These are phyloP conservation scores for Cladochytrium replicatum DNA, from an alignment of 192 early-diverging fungal genomes.

Conservation along the genomic window DNA sequence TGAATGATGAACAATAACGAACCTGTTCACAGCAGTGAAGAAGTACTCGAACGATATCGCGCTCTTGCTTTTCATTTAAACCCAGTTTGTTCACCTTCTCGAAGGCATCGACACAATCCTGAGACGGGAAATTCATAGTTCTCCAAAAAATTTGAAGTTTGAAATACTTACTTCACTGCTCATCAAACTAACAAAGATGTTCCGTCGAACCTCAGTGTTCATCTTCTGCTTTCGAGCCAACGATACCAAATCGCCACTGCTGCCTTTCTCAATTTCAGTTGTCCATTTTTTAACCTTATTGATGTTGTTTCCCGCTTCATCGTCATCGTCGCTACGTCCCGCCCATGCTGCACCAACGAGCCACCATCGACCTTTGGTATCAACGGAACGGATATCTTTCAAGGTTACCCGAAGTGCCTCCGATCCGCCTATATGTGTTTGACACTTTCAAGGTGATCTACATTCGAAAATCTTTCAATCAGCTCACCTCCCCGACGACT, in stretches of 20 bases:
- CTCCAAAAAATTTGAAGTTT: not conserved
- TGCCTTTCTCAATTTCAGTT: not conserved
- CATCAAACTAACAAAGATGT: constrained; percentile 88
- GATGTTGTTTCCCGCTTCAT: constrained; percentile 31
- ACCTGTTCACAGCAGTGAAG: constrained; percentile 80
- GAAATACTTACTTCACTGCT: constrained; percentile 58
- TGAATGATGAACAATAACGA: constrained; percentile 8
- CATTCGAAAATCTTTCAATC: constrained; percentile 8
- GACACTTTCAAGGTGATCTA: not conserved
- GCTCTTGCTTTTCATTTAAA: constrained; percentile 84
- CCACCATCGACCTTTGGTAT: constrained; percentile 96
- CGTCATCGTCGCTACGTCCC: constrained; percentile 51
- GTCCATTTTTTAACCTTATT: constrained; percentile 17
- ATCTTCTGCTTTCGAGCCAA: constrained; percentile 82
- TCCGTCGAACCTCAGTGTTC: constrained; percentile 91
- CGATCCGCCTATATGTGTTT: constrained; percentile 9
- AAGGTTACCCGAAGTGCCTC: constrained; percentile 80
- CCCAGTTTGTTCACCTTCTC: constrained; percentile 73
- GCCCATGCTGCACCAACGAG: constrained; percentile 90
- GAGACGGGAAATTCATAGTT: not conserved
- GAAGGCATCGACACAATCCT: constrained; percentile 89
- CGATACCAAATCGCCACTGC: constrained; percentile 46
- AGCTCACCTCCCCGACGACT: constrained; percentile 3
- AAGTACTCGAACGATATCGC: constrained; percentile 88
- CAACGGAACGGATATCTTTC: constrained; percentile 70